Evolutionary conservation across 441 rosid genomes (phyloP).

Genomic region (Melastoma candidum): DNA sequence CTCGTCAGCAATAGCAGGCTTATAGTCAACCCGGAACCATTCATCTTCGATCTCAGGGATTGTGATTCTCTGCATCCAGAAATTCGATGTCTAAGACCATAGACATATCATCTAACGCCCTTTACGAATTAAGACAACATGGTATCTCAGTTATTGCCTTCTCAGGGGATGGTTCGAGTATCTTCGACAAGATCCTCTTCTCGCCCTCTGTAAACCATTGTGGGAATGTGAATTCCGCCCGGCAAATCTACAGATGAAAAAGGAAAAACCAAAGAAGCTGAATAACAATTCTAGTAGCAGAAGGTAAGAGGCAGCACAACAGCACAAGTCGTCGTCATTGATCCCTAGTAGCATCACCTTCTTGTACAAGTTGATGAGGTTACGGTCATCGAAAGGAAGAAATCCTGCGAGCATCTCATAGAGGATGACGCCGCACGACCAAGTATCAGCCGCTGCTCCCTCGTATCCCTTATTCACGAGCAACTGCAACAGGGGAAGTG

Average conservation of each 20-base stretch:
- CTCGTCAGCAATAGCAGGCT: slow-evolving; percentile 39
- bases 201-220: slow-evolving; percentile 49
- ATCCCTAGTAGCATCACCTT: slow-evolving; percentile 4
- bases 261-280: slow-evolving; percentile 2
- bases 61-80: slow-evolving; percentile 42
- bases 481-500: slow-evolving; percentile 17
- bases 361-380: slow-evolving; percentile 19
- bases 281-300: too few species aligned
- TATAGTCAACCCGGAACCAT: slow-evolving; percentile 64
- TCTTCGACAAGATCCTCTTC: slow-evolving; percentile 55
- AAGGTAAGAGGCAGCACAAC: too few species aligned
- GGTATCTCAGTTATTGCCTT: slow-evolving; percentile 30
- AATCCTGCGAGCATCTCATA: slow-evolving; percentile 16
- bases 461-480: slow-evolving; percentile 16
- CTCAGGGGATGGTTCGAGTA: slow-evolving; percentile 59
- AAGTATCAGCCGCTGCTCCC: slow-evolving; percentile 17
- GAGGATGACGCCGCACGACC: slow-evolving; percentile 20
- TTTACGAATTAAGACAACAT: too few species aligned
- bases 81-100: neutral
- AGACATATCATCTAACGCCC: too few species aligned
- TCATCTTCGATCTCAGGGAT: slow-evolving; percentile 53
- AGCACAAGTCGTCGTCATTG: too few species aligned
- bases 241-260: slow-evolving; percentile 39
- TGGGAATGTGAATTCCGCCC: slow-evolving; percentile 62
- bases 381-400: slow-evolving; percentile 13